Evolutionary conservation across 495 filamentous ascomycete species (phyloP), one percentile per base, ranked within the genome.

Genomic region (Hypoxylon crocopeplum): DNA sequence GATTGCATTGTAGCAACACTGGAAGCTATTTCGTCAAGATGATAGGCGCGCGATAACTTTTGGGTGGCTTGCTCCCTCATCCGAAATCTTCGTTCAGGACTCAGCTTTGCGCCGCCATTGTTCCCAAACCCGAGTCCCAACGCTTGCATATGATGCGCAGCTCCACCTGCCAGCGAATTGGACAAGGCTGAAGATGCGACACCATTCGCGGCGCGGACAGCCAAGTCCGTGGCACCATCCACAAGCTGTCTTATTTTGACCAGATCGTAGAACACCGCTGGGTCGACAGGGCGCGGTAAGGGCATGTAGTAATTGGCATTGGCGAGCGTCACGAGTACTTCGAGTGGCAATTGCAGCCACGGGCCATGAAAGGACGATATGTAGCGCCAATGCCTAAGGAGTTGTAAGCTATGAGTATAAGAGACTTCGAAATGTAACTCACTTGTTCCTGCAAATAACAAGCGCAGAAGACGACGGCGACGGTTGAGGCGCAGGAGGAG

Each of bases 1-100:
- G 83, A 84, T 69, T 92, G 89, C 90, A 92, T 92, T 0, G 86
- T 90, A 24, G 88, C 88, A 17, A 93, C 90, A 55, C 87, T 91
- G 24, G 86, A 85, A 11, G 88, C 89, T 56, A 92, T 90, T 70
- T 92, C 90, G 65, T 92, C 89, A 25, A 92, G 72, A 46, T 85
- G 82, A 71, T 90, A 92, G 25, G 89, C 89, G 54, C 85, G 82
- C 27, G 83, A 82, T 38, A 93, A 76, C 68, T 90, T 90, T 61
- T 90, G 87, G 0, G 84, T 86, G 3, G 90, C 89, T 62, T 88
- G 81, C 64, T 92, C 88, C 30, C 90, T 72, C 85, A 92, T 90
- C 13, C 87, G 77, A 66, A 87, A 83, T 75, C 85, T 88, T 39
- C 88, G 73, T 72, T 93, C 88, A 30, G 83, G 76, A 65, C 88